Base-by-base conservation (phyloP, 2,329 filamentous ascomycete species). In the Didymella keratinophila region DNA sequence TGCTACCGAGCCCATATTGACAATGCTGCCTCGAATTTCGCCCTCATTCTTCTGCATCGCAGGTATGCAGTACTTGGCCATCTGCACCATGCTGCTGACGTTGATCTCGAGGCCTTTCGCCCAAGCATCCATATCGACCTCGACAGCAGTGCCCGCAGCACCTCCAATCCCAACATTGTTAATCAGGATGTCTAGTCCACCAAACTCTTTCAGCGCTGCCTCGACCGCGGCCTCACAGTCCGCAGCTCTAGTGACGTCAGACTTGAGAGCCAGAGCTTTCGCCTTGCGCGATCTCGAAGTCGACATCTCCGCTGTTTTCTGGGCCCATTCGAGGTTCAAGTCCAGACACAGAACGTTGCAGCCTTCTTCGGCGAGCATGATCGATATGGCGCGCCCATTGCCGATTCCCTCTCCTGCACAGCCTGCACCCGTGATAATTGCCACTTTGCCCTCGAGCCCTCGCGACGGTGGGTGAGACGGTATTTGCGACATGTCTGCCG, bases 161-260 rank as follows among this genome's bases (percentile, higher is more conserved):
- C 88, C 88, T 4, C 80, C 79, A 20, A 89, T 77, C 0, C 88
- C 88, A 2, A 90, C 87, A 55, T 86, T 86, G 67, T 89, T 89
- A 34, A 89, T 78, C 0, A 90, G 75, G 41, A 89, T 86, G 65
- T 89, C 86, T 2, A 90, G 62, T 1, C 84, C 77, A 0, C 85
- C 86, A 62, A 84, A 89, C 1, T 71, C 65, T 2, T 77, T 58
- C 1, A 86, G 14, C 0, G 86, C 81, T 0, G 70, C 55, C 0
- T 78, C 52, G 60, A 80, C 76, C 28, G 72, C 70, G 16, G 58
- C 59, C 48, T 82, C 74, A 66, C 86, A 89, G 52, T 87, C 84
- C 0, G 56, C 55, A 16, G 81, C 78, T 0, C 74, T 72, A 0
- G 85, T 87, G n/a, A 89, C 84, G 62, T 89, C 83, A 2, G 78